phyloP scores from a whole-genome alignment of 164 flowering plant genomes.

The Vitis vinifera region DNA sequence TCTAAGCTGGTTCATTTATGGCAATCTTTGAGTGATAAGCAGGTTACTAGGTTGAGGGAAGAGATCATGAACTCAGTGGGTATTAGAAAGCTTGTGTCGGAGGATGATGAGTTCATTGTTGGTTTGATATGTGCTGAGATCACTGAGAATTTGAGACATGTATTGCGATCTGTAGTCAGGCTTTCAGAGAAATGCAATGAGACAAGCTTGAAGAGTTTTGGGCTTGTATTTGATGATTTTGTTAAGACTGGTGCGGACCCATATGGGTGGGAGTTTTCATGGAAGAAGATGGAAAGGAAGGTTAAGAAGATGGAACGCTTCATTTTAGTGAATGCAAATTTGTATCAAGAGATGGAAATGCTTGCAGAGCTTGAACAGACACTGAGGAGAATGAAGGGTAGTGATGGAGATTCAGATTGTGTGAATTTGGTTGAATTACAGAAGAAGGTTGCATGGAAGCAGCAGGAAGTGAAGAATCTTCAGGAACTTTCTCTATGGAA shows the following conservation, averaged over 20 bases:
- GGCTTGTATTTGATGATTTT: slow-evolving; percentile 53
- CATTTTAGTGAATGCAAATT: slow-evolving; percentile 44
- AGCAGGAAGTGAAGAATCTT: slow-evolving; percentile 68
- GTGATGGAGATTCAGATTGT: slow-evolving; percentile 33
- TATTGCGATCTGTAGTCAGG: slow-evolving; percentile 65
- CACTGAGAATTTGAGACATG: slow-evolving; percentile 46
- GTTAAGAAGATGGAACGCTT: slow-evolving; percentile 79
- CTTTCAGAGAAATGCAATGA: slow-evolving; percentile 66
- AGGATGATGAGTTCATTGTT: slow-evolving; percentile 61
- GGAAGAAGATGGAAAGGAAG: slow-evolving; percentile 85
- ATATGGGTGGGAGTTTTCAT: slow-evolving; percentile 52
- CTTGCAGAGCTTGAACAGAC: slow-evolving; percentile 78
- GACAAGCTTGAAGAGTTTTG: slow-evolving; percentile 58
- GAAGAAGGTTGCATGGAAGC: slow-evolving; percentile 70
- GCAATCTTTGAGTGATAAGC: slow-evolving; percentile 71
- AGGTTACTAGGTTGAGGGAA: slow-evolving; percentile 51
- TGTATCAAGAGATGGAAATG: slow-evolving; percentile 84
- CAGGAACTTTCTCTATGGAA: slow-evolving; percentile 73
- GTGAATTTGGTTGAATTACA: slow-evolving; percentile 52
- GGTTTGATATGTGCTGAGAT: slow-evolving; percentile 58
- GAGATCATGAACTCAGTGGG: slow-evolving; percentile 59
- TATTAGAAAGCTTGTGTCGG: slow-evolving; percentile 77
- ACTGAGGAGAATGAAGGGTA: slow-evolving; percentile 58
- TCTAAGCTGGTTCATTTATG: slow-evolving; percentile 76
- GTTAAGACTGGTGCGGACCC: slow-evolving; percentile 41